These are phyloP conservation scores for Hyphopichia wangnamkhiaoensis DNA, from an alignment of 1,139 yeast species.

Conservation along the genomic window DNA sequence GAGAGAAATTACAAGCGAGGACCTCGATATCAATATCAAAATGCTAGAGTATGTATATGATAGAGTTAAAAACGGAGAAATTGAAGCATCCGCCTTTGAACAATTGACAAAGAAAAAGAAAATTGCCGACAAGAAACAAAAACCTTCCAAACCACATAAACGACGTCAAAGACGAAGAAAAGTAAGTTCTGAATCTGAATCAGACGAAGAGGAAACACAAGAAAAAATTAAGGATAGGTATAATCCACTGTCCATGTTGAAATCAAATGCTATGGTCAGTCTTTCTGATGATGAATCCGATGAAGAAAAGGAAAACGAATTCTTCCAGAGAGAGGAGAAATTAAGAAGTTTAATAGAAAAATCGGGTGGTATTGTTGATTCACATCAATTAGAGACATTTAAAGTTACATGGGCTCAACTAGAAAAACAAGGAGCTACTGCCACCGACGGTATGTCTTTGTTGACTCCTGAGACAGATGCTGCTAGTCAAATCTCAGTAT, in stretches of 20 bases:
- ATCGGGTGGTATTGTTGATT: slow-evolving; percentile 44
- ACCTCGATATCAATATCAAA: neutral
- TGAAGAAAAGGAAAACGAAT: slow-evolving; percentile 52
- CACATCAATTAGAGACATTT: slow-evolving; percentile 38
- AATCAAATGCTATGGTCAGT: slow-evolving; percentile 56
- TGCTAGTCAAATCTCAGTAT: slow-evolving; percentile 4
- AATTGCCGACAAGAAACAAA: slow-evolving; percentile 4
- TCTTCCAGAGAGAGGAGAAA: slow-evolving; percentile 60
- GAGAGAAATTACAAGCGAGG: neutral
- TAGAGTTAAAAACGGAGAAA: slow-evolving; percentile 1
- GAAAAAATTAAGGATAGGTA: neutral
- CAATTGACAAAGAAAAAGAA: slow-evolving; percentile 13
- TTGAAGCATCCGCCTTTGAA: slow-evolving; percentile 9
- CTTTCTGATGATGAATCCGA: slow-evolving; percentile 73
- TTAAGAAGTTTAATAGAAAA: slow-evolving; percentile 44
- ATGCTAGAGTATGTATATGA: neutral
- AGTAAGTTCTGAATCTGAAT: slow-evolving; percentile 16
- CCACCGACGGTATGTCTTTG: slow-evolving; percentile 14
- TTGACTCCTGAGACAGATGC: slow-evolving; percentile 14
- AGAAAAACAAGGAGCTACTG: slow-evolving; percentile 15
- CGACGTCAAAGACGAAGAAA: slow-evolving; percentile 6
- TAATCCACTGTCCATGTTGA: slow-evolving; percentile 11
- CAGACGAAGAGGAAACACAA: slow-evolving; percentile 12
- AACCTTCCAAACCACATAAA: slow-evolving; percentile 5
- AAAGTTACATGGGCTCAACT: slow-evolving; percentile 39